These are phyloP conservation scores for Stellera chamaejasme DNA, from an alignment of 345 rosid genomes.

Conservation along the genomic window DNA sequence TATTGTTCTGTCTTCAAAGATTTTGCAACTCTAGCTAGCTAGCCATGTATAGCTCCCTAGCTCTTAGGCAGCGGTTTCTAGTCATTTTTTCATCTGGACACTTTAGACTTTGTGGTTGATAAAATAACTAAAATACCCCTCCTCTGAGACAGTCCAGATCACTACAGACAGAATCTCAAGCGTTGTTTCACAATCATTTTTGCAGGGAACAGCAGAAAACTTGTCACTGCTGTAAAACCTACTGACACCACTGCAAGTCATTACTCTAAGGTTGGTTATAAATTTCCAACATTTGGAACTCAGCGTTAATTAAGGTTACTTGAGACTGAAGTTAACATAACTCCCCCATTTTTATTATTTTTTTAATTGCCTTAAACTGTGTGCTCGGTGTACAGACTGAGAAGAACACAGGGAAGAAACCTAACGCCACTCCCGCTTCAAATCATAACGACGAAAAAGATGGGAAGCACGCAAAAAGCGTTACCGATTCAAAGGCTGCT, in stretches of 20 bases:
- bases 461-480: neutral
- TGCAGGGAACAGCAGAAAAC: slow-evolving; percentile 28
- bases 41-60: neutral
- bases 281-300: neutral
- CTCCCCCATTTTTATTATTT: neutral
- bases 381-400: slow-evolving; percentile 12
- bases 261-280: slow-evolving; percentile 25
- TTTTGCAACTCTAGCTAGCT: neutral
- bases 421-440: slow-evolving; percentile 1
- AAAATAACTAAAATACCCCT: neutral
- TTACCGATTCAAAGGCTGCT: neutral
- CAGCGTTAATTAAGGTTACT: no score
- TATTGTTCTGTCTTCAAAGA: neutral
- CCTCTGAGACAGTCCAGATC: neutral
- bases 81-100: slow-evolving; percentile 3
- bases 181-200: neutral
- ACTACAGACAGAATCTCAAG: slow-evolving; percentile 2
- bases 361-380: no score
- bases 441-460: neutral
- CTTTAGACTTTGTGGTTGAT: neutral
- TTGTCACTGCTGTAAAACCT: slow-evolving; percentile 13
- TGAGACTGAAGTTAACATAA: no score
- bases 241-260: slow-evolving; percentile 12
- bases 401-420: slow-evolving; percentile 5
- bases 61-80: neutral